Evolutionary conservation across 2,329 filamentous ascomycete genomes (phyloP).

Genomic region (Microthyrium microscopicum): DNA sequence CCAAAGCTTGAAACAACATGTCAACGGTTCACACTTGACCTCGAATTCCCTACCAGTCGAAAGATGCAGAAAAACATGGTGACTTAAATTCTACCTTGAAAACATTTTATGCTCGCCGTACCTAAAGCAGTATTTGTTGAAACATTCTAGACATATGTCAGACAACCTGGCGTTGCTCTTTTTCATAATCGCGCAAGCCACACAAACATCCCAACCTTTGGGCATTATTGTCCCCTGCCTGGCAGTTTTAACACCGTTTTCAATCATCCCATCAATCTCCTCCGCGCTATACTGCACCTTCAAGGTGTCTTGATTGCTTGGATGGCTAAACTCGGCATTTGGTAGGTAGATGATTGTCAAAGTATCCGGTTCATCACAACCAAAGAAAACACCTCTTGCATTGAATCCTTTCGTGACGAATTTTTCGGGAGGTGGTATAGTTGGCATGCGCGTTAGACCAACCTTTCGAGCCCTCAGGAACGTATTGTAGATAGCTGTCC

Average conservation of each 20-base stretch:
- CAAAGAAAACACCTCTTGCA: slow-evolving; percentile 44
- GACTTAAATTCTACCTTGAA: no score
- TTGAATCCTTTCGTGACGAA: slow-evolving; percentile 44
- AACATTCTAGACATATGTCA: slow-evolving; percentile 21
- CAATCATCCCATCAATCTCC: slow-evolving; percentile 23
- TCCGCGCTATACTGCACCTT: slow-evolving; percentile 20
- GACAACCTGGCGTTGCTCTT: slow-evolving; percentile 17
- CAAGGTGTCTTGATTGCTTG: slow-evolving; percentile 17
- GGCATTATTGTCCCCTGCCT: slow-evolving; percentile 22
- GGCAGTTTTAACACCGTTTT: slow-evolving; percentile 24
- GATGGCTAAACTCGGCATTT: slow-evolving; percentile 22
- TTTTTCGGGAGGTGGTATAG: slow-evolving; percentile 36
- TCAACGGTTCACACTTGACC: no score
- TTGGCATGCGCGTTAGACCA: slow-evolving; percentile 40
- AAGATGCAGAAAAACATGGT: no score
- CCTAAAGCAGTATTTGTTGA: slow-evolving; percentile 26
- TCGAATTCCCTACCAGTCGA: no score
- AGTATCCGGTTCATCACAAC: slow-evolving; percentile 30
- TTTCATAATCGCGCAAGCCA: slow-evolving; percentile 26
- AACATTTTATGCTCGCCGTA: no score
- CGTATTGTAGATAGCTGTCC: slow-evolving; percentile 39
- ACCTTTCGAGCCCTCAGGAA: slow-evolving; percentile 36
- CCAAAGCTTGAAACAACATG: no score
- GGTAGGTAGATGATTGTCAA: slow-evolving; percentile 26
- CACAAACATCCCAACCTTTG: slow-evolving; percentile 21